Base-by-base conservation (phyloP, 192 early-diverging fungal species). In the Coemansia pectinata region DNA sequence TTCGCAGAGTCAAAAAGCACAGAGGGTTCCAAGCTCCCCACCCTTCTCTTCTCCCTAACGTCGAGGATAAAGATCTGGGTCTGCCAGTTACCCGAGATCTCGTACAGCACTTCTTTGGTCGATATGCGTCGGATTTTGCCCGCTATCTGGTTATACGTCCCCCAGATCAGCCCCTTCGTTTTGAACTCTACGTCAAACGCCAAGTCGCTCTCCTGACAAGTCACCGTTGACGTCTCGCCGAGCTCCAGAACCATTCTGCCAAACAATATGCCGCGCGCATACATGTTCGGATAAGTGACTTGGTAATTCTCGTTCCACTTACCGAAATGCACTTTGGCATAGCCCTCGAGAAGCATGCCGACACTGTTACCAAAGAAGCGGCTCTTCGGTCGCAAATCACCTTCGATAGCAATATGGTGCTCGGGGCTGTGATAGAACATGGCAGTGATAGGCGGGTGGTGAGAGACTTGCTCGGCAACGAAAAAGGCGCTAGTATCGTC, bases 181-280 rank as follows among this genome's bases (percentile, higher is more conserved):
- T 93, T 92, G 72, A 96, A 98, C 52, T 96, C 94, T 39, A 98
- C 83, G 65, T 92, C 89, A 60, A 91, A 94, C 41, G 88, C 71
- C 66, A 95, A 85, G 67, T 94, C 92, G 66, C 84, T 86, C 66
- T 93, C 85, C 38, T 82, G 65, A 75, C 95, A 96, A 29, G 77
- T 84, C 11, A 96, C 86, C 0, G 84, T 83, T 4, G 90, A 90
- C n/a, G 77, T 81, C 78, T 98, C 96, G 44, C 94, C 96, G 41
- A 96, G 84, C 76, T 98, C 96, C 57, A 98, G 77, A 41, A 91
- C 88, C 96, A 98, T 96, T 31, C 88, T 96, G 31, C 96, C 96
- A 81, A 97, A 93, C 67, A 97, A 60, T 44, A 98, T 92, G 3
- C 94, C 93, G 9, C 96, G 87, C 5, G 94, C 96, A 74, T 96